Evolutionary conservation across 805 yeast genomes (phyloP), one percentile per base, ranked within the genome.

Genomic region (Zygosaccharomyces bailii): DNA sequence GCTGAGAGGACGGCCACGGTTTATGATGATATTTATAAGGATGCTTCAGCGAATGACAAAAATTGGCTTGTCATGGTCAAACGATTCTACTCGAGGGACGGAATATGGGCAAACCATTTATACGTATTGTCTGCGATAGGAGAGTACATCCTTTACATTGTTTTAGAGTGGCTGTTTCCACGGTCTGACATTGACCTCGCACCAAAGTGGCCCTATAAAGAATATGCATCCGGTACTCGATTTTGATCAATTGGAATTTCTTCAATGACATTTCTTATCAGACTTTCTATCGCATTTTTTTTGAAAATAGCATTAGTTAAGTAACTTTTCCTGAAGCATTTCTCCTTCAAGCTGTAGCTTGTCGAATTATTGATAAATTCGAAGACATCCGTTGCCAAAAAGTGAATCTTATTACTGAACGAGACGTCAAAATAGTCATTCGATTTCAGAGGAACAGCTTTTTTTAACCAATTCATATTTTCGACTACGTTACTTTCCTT

Each of bases 1-100:
- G 98, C 99, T 0, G 67, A 67, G 38, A 70, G 99, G 36, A 93
- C 99, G 0, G 95, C 87, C 55, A 69, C 67, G 13, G 96, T 93
- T 3, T 93, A 93, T 65, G 71, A 80, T 38, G 66, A 76, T 4
- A 68, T 73, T 13, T 50, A 45, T 23, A 16, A 41, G 8, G 71
- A 73, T 34, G 59, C 70, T 6, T 51, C 58, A 1, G 65, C 68
- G 13, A 46, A 68, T n/a, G 71, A 77, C 37, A 78, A 76, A 49
- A 75, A 82, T 0, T 67, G 86, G 48, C 53, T 82, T 5, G 73
- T 71, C 21, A 73, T 91, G 53, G 64, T 91, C 27, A 73, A 72
- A 48, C 76, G 80, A 43, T 82, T 81, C 54, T 83, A 85, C 59
- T 72, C 37, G n/a, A 45, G 57, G 46, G 55, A 56, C 10, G 79